Percentiles rank a stretch among this genome's conserved stretches.
Evolutionary conservation across 495 filamentous ascomycete genomes (phyloP).

Genomic region (Aspergillus indologenus): DNA sequence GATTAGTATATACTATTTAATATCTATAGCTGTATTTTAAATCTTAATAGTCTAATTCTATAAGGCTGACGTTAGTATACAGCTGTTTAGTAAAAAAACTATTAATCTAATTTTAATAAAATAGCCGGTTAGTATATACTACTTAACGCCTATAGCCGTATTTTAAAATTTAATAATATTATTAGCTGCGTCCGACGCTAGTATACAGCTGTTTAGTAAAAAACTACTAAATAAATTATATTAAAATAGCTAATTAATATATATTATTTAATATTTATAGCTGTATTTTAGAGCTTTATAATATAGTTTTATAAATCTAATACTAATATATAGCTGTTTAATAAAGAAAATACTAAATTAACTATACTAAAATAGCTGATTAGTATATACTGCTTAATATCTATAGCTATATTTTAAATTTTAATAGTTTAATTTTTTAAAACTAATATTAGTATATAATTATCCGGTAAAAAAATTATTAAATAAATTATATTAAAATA

Average conservation of each 20-base stretch:
- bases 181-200: conserved; percentile 13
- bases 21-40: too few relatives aligned
- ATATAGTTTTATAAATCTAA: too few relatives aligned
- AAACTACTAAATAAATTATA: background rate
- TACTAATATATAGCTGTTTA: conserved; percentile 11
- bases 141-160: background rate
- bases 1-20: too few relatives aligned
- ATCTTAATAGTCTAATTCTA: too few relatives aligned
- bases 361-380: background rate
- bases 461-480: conserved; percentile 11
- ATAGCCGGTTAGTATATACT: background rate
- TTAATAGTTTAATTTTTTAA: too few relatives aligned
- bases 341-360: conserved; percentile 3
- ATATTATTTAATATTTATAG: background rate
- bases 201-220: conserved; percentile 13
- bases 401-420: conserved; percentile 24
- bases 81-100: too few relatives aligned
- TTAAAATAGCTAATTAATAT: background rate
- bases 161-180: conserved; percentile 15
- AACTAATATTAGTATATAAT: conserved; percentile 7
- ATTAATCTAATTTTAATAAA: conserved; percentile 10
- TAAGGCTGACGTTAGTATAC: too few relatives aligned
- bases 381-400: background rate
- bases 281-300: conserved; percentile 26
- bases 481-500: background rate